phyloP scores from a whole-genome alignment of 1,284 basidiomycete species.

The Psilocybe mexicana region DNA sequence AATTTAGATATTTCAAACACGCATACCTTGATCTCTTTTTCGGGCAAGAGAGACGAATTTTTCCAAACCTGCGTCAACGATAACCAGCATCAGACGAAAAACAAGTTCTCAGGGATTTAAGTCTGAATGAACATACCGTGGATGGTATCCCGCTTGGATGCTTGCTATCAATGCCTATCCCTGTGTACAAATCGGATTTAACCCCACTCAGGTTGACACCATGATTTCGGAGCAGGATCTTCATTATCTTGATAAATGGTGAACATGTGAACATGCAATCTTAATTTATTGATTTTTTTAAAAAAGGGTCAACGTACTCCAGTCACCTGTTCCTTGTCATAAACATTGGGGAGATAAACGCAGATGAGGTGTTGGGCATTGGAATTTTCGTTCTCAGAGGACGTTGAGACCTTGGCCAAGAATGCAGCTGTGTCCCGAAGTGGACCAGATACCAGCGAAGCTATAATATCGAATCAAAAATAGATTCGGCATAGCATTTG shows the following conservation, averaged over 20 bases:
- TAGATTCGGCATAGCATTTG: not conserved
- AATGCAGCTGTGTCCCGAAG: slow-evolving; percentile 54
- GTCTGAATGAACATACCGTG: slow-evolving; percentile 45
- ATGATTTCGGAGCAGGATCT: slow-evolving; percentile 60
- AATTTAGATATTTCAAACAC: not conserved
- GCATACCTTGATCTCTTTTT: slow-evolving; percentile 59
- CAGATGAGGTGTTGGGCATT: slow-evolving; percentile 66
- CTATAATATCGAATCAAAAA: slow-evolving; percentile 32
- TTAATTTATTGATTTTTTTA: not conserved
- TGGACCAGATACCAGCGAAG: slow-evolving; percentile 61
- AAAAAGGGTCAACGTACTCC: slow-evolving; percentile 39
- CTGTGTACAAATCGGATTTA: slow-evolving; percentile 68
- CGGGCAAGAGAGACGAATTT: slow-evolving; percentile 55
- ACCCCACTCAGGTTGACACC: slow-evolving; percentile 66
- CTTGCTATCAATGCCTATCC: slow-evolving; percentile 73
- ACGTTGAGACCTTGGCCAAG: slow-evolving; percentile 65
- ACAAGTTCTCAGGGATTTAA: slow-evolving; percentile 1
- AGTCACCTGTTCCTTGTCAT: slow-evolving; percentile 57
- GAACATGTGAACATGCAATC: not conserved
- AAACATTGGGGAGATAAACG: slow-evolving; percentile 71
- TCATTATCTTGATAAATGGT: slow-evolving; percentile 59
- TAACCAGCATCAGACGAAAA: not conserved
- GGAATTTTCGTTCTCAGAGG: slow-evolving; percentile 45
- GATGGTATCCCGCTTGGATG: slow-evolving; percentile 70
- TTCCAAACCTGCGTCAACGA: slow-evolving; percentile 58